A percentile compares a stretch with the other conserved stretches of the same genome.
Conservation (phyloP, 495 filamentous ascomycete species). For the Extremus antarcticus region DNA sequence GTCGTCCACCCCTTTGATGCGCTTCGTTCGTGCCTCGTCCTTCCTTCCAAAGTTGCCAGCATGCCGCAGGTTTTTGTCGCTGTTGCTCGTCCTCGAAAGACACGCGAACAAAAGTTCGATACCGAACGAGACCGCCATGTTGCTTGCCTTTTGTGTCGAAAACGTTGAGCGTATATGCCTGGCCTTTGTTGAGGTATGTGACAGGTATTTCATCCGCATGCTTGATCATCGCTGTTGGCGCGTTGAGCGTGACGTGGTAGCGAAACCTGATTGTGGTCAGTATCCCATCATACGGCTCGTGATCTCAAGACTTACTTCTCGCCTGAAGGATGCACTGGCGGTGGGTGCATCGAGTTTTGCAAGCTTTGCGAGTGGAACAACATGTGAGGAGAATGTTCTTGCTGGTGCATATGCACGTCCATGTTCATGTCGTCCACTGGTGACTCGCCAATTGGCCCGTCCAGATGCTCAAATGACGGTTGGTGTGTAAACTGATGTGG, state of each 20-base stretch:
- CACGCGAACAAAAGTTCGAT: conserved; percentile 78
- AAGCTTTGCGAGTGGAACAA: conserved; percentile 25
- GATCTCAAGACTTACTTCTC: conserved; percentile 26
- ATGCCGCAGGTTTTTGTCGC: conserved; percentile 63
- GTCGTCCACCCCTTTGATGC: conserved; percentile 72
- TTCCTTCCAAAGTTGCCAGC: conserved; percentile 96
- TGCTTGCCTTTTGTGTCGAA: conserved; percentile 51
- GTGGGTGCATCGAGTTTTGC: conserved; percentile 19
- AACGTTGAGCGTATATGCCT: conserved; percentile 74
- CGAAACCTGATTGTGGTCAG: conserved; percentile 59
- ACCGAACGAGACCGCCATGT: conserved; percentile 40
- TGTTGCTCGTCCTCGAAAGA: conserved; percentile 94
- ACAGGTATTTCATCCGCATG: conserved; percentile 78
- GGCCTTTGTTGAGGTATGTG: conserved; percentile 94
- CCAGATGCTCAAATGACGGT: conserved; percentile 70
- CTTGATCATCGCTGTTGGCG: conserved; percentile 93
- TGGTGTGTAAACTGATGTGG: conserved; percentile 71
- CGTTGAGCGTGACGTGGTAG: conserved; percentile 80
- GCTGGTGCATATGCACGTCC: conserved; percentile 32
- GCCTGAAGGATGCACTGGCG: conserved; percentile 20
- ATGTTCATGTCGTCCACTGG: conserved; percentile 44
- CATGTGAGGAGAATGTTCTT: conserved; percentile 29
- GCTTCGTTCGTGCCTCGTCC: conserved; percentile 80
- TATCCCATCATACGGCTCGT: background rate
- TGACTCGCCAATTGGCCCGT: conserved; percentile 50